Evolutionary conservation across 805 yeast species (phyloP), one percentile per base, ranked within the genome.

Genomic region (Kodamaea restingae): DNA sequence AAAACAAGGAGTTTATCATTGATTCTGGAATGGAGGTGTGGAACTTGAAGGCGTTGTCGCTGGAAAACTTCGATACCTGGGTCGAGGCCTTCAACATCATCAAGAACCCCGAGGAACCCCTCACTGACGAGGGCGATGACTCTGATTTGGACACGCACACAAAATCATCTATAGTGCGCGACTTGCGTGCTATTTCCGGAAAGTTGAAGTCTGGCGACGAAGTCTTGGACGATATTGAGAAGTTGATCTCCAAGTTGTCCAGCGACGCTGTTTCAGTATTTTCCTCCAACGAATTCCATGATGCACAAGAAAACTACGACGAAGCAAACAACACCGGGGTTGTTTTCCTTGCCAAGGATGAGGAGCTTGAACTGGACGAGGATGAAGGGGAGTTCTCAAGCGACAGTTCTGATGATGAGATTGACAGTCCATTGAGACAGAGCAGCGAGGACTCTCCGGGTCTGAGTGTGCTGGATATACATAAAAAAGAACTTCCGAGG

Each of bases 1-100:
- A 75, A 41, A 76, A 78, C 17, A 64, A 76, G 38, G 82, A 85
- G 51, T 80, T 93, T 31, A 80, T 83, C 33, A 75, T 93, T 42
- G 97, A 93, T 58, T 88, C 97, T 0, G 98, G 98, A 2, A 81
- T 91, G 79, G 98, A 91, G 57, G 80, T 85, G 7, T 91, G 98
- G 98, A 80, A 78, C 27, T 67, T 91, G 44, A 86, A 84, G 51
- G 85, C 97, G 0, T 63, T 70, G 34, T 78, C 71, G 41, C 60
- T 62, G 8, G 67, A 71, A 5, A 90, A 84, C 47, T 93, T 88
- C 73, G 74, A 78, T 25, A 70, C 76, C 4, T 93, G 98, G 98
- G 76, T 84, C 10, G 73, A 79, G 38, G 95, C 95, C 2, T 75
- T 90, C 47, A 82, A 87, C 50, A 61, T 61, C 15, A 61, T 76